Percentiles rank a stretch among this genome's conserved stretches.
These are phyloP conservation scores for Globisporangium takayamanum DNA, from an alignment of 352 stramenopile species.

Conservation along the genomic window DNA sequence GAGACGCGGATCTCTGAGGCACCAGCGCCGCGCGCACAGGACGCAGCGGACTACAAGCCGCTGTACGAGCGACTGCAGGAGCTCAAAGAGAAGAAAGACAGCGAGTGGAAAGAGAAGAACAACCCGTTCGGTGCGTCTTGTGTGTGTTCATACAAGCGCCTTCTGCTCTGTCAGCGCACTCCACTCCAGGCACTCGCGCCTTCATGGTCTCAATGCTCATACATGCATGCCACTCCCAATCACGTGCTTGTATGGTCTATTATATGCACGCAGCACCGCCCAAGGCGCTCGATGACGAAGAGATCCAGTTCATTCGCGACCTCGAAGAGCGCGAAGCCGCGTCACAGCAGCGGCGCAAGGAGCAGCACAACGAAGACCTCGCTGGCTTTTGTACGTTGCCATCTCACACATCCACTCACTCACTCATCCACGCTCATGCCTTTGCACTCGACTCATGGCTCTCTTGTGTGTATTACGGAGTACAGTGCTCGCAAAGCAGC, in stretches of 20 bases:
- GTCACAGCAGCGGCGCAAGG: conserved; percentile 38
- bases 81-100: conserved; percentile 68
- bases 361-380: conserved; percentile 70
- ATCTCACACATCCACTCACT: too few relatives aligned
- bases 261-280: conserved; percentile 40
- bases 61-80: conserved; percentile 82
- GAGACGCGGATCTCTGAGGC: conserved; percentile 73
- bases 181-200: background rate
- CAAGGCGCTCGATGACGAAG: conserved; percentile 82
- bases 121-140: conserved; percentile 68
- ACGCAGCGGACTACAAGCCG: conserved; percentile 52
- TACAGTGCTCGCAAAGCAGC: conserved; percentile 52
- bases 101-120: conserved; percentile 87
- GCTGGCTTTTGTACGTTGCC: conserved; percentile 52
- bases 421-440: too few relatives aligned
- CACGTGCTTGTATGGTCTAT: background rate
- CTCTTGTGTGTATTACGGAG: background rate
- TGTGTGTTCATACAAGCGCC: background rate
- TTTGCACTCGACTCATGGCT: background rate
- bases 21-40: conserved; percentile 31
- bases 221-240: too few relatives aligned
- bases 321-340: conserved; percentile 53
- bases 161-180: background rate
- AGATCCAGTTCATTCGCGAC: conserved; percentile 76
- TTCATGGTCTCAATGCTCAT: too few relatives aligned